Base-by-base conservation (phyloP, 2,329 filamentous ascomycete species). In the Rhynchosporium secalis region DNA sequence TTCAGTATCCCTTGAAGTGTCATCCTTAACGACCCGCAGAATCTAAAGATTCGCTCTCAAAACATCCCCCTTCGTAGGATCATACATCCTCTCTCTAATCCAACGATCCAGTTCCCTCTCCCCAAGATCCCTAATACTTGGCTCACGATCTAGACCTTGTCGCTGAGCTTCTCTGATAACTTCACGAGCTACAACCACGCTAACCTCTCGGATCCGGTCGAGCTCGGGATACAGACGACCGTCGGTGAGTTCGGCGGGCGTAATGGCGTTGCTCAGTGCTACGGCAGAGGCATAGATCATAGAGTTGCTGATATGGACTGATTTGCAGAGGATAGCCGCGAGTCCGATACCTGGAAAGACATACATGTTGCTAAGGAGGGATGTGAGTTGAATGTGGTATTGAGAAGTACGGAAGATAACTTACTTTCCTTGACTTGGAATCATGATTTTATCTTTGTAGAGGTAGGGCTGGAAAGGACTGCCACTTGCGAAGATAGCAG, bases 261-360 rank as follows among this genome's bases (percentile, higher is more conserved):
- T 88, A 60, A 88, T 79, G 4, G 81, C 82, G 0, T 90, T 86
- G 1, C 95, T 83, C 3, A 86, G 89, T 68, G 87, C 83, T 4
- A 90, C 86, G 0, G 91, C 92, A 0, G 89, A 89, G 0, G 95
- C 87, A 20, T 96, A 85, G 84, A 96, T 92, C 70, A 73, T 73
- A 60, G 71, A 67, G 65, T 72, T 67, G 33, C 56, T 69, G 29
- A 96, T 78, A 2, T 85, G 80, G 13, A 78, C 79, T 3, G 89
- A 81, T 38, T 90, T 86, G 52, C 82, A 87, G 1, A 96, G 82
- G 2, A 96, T 84, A 3, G 84, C 84, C 10, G 90, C 92, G 1
- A 96, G 86, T 0, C 91, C 92, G 63, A 96, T 93, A 1, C 91
- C 91, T 0, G 92, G 92, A 74, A 96, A 96, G 10, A 89, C 88